Base-by-base conservation (phyloP, 2,329 filamentous ascomycete species). In the Fusarium incarnatum region DNA sequence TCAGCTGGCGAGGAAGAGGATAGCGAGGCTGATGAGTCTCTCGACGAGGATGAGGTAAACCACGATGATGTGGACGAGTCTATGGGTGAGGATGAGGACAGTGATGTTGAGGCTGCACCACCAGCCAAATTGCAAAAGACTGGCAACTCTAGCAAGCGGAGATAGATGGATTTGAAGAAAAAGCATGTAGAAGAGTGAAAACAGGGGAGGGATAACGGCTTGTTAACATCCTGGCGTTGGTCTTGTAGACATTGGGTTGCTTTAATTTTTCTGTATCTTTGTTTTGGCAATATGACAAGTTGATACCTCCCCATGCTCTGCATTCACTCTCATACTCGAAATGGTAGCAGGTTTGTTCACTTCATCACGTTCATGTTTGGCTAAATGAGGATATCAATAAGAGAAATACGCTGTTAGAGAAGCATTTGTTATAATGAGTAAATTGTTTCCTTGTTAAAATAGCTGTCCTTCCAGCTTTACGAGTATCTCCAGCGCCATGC, bases 1-100 rank as follows among this genome's bases (percentile, higher is more conserved):
- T 83, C 83, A 9, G 80, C 79, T 8, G 82, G 83, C 13, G 49
- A 82, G 11, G 83, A 82, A 6, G 82, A 82, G 16, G 60, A 69
- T 2, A 71, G 68, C 16, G 86, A 83, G 10, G 85, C 77, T 3
- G 83, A 84, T 37, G 84, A 85, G 71, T 82, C 81, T 1, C 77
- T 88, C 4, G 86, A 89, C 23, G 87, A 88, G 64, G 86, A 89
- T 20, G 87, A 90, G 63, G 87, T 87, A 4, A 82, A 88, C 47
- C 85, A 89, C 57, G 85, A 88, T 37, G 89, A 91, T 55, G 82
- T 85, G 9, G 81, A 83, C 32, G 85, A 87, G 55, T 86, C 85
- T 11, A 79, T 81, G 77, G 84, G 83, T 9, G 89, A 90, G 64
- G 87, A 87, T 12, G 87, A 85, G 34, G 84, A 84, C 64, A 86